Evolutionary conservation across 139 green algal genomes (phyloP), one percentile per base, ranked within the genome.

Genomic region (Asterochloris sp.): DNA sequence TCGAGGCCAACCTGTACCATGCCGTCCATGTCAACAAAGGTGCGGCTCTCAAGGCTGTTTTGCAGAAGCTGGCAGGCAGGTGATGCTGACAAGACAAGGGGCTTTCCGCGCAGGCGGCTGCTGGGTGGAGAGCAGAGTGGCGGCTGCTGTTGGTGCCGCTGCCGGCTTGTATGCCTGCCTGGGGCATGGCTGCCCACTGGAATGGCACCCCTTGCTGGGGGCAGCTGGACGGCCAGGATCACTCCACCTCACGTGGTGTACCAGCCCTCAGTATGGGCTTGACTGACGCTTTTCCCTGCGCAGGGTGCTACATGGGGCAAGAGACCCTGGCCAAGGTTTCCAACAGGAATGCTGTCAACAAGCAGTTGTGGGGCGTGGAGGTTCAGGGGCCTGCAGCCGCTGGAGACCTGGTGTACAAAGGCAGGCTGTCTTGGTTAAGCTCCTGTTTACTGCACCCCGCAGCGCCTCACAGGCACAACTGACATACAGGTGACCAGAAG

Each of bases 1-100:
- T 97, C 12, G 94, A 98, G 83, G 93, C 92, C 0, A 92, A 92
- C 26, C 81, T 98, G 69, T 92, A 89, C 79, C 71, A 86, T 47
- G 92, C 92, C 2, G 90, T 96, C 4, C 91, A 79, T 1, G 62
- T 98, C 29, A 82, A 89, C 75, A 97, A 97, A 83, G 90, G 26
- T 54, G 38, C 38, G 38, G 38, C 38, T 54, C 4, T 54, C 38
- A 6, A 54, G 38, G 38, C 38, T 54, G 38, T 54, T 6, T 54
- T 54, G 38, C 38, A 54, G 38, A 6, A 10, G 38, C 38, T 54
- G 38, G 38, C 38, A 54, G 38, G 38, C 38, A 54, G 38, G 38
- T 54, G 38, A 54, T 54, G 38, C 38, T 54, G 38, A 6, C 38
- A 54, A 54, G 38, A 54, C 38, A 54, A 6, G 38, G 4, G 38